A percentile compares a stretch with the other conserved stretches of the same genome.
These are phyloP conservation scores for Karstenula rhodostoma DNA, from an alignment of 2,329 filamentous ascomycete species.

Conservation along the genomic window DNA sequence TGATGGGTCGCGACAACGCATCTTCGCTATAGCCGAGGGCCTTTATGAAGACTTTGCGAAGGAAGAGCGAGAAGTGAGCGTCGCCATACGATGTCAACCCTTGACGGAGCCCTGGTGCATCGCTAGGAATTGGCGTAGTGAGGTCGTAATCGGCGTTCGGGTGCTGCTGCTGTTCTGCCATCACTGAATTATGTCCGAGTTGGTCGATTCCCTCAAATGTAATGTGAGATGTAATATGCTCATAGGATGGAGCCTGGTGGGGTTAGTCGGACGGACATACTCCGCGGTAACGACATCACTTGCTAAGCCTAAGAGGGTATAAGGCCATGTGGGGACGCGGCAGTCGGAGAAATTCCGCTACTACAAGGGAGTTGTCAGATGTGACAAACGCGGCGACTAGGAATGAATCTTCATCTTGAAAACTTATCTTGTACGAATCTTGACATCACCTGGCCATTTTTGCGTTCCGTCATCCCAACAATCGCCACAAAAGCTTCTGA, in stretches of 20 bases:
- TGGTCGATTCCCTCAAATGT: neutral
- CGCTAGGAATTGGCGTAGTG: slow-evolving; percentile 57
- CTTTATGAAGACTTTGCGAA: slow-evolving; percentile 81
- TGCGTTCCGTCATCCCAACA: neutral
- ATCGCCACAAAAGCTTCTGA: neutral
- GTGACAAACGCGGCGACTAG: neutral
- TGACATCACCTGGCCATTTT: neutral
- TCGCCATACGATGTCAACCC: slow-evolving; percentile 75
- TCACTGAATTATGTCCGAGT: neutral
- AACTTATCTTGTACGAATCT: neutral
- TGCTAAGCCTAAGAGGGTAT: neutral
- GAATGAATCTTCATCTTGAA: neutral
- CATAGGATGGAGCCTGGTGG: neutral
- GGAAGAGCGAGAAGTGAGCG: slow-evolving; percentile 76
- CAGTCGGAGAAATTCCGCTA: neutral
- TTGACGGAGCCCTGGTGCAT: slow-evolving; percentile 64
- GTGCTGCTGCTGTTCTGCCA: slow-evolving; percentile 5
- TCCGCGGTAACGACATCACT: slow-evolving; percentile 5
- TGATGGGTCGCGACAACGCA: slow-evolving; percentile 72
- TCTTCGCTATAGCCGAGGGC: slow-evolving; percentile 77
- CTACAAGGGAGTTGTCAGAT: neutral
- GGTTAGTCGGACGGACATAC: slow-evolving; percentile 4
- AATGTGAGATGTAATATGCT: neutral
- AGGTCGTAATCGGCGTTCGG: slow-evolving; percentile 65
- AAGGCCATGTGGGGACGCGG: neutral